A percentile compares a stretch with the other conserved stretches of the same genome.
Conservation (phyloP, 129 eudicot genomes). For the Tagetes patula region DNA sequence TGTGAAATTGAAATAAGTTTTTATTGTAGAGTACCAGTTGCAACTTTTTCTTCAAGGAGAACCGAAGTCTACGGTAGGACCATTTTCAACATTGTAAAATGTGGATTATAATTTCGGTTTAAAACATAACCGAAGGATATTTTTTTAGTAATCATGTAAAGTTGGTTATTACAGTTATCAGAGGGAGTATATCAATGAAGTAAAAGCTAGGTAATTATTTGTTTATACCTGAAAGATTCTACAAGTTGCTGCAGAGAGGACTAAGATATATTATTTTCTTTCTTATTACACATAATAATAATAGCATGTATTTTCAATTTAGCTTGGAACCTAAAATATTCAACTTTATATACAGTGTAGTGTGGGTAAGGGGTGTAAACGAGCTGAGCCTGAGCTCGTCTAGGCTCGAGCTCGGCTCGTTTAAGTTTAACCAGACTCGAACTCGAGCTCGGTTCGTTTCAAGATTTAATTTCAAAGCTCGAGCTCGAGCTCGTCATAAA, state of each 20-base stretch:
- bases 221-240: background rate
- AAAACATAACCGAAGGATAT: background rate
- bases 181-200: background rate
- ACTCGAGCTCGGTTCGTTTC: no score
- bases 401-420: no score
- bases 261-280: background rate
- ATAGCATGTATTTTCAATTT: no score
- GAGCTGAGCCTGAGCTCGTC: no score
- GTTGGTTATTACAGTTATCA: background rate
- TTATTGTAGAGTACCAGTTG: background rate
- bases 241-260: background rate
- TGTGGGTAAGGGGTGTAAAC: no score
- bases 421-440: no score
- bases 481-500: no score
- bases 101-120: background rate
- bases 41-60: constrained; percentile 2
- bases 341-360: constrained; percentile 7
- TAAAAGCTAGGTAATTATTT: constrained; percentile 6
- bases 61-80: background rate
- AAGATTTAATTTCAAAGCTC: no score
- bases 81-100: background rate
- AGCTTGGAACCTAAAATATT: background rate
- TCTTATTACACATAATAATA: no score
- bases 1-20: background rate
- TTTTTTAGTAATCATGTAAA: background rate